Conservation (phyloP, 768 basidiomycete species). For the Tricholomella constricta region DNA sequence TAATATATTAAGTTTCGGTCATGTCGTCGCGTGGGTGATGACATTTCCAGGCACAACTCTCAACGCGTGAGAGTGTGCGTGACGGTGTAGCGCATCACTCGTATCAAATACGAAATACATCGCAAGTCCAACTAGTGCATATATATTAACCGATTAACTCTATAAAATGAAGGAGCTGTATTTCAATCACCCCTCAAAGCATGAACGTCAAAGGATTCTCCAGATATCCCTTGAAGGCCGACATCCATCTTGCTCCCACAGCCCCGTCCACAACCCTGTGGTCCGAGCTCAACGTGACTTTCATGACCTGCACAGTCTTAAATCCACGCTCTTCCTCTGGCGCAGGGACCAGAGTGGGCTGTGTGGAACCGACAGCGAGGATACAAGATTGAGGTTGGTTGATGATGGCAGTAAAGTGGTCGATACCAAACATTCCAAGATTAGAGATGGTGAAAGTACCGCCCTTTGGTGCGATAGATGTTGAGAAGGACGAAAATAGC, state of each 20-base stretch:
- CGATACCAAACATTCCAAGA: constrained; percentile 95
- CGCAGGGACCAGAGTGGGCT: constrained; percentile 84
- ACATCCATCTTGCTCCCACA: constrained; percentile 88
- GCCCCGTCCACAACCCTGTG: constrained; percentile 98
- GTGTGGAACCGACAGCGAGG: constrained; percentile 89
- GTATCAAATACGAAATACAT: background rate
- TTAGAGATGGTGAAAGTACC: constrained; percentile 99
- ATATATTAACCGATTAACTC: constrained; percentile 17
- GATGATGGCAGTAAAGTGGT: constrained; percentile 98
- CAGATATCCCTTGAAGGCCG: constrained; percentile 93
- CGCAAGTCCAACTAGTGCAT: background rate
- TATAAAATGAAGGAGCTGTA: constrained; percentile 5
- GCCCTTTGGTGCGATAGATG: constrained; percentile 55
- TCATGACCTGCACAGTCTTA: constrained; percentile 91
- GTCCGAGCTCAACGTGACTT: constrained; percentile 93
- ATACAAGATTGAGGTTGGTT: constrained; percentile 99
- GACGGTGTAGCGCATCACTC: too few relatives aligned
- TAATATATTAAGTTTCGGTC: too few relatives aligned
- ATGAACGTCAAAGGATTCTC: constrained; percentile 98
- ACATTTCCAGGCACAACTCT: too few relatives aligned
- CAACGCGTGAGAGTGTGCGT: too few relatives aligned
- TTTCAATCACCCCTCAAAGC: constrained; percentile 56
- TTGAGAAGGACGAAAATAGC: background rate
- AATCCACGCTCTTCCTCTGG: constrained; percentile 92
- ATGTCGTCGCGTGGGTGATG: too few relatives aligned